phyloP scores from a whole-genome alignment of 1,284 basidiomycete genomes.

The Boletellus deceptivus region DNA sequence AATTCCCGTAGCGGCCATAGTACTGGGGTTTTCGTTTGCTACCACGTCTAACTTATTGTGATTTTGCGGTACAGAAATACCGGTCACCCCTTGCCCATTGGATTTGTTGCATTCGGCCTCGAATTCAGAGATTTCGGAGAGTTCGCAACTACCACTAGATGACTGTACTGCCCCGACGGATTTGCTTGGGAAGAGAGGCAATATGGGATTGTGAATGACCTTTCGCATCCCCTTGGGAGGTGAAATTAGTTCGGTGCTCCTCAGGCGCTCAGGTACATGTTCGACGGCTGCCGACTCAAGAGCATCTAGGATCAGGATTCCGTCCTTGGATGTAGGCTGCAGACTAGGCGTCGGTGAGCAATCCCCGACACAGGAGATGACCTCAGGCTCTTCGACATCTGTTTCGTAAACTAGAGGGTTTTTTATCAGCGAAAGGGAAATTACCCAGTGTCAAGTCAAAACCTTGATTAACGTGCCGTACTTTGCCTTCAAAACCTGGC shows the following conservation, averaged over 20 bases:
- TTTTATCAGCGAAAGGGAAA: background rate
- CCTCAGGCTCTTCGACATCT: conserved; percentile 17
- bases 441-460: background rate
- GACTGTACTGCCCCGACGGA: background rate
- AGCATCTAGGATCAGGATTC: background rate
- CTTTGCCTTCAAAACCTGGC: conserved; percentile 34
- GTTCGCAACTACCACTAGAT: conserved; percentile 13
- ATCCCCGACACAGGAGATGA: background rate
- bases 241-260: background rate
- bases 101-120: conserved; percentile 9
- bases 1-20: background rate
- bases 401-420: conserved; percentile 30
- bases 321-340: background rate
- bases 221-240: background rate
- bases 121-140: conserved; percentile 32
- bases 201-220: background rate
- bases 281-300: background rate
- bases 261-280: background rate
- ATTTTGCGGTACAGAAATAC: background rate
- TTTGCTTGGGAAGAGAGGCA: background rate
- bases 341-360: background rate
- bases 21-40: background rate
- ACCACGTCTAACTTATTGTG: background rate
- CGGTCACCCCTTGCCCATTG: background rate
- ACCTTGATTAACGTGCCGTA: conserved; percentile 33